Conservation (phyloP, 2,329 filamentous ascomycete species). For the Knufia fluminis region DNA sequence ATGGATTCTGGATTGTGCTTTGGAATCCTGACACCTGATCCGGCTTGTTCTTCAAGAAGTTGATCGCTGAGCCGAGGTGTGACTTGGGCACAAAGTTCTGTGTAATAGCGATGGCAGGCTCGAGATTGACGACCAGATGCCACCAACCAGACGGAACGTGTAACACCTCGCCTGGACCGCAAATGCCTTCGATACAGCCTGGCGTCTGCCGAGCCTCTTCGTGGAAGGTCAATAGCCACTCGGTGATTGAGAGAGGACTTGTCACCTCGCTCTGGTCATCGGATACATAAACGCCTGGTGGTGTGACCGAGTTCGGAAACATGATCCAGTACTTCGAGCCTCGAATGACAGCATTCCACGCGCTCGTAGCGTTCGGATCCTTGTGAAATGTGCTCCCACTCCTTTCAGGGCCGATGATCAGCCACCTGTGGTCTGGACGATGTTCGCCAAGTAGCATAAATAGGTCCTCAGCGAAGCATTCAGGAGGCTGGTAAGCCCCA, state of each 20-base stretch:
- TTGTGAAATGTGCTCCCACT: slow-evolving; percentile 96
- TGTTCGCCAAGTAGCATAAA: slow-evolving; percentile 70
- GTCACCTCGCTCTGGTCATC: slow-evolving; percentile 88
- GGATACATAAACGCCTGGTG: slow-evolving; percentile 82
- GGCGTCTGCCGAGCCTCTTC: slow-evolving; percentile 64
- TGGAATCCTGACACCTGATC: slow-evolving; percentile 84
- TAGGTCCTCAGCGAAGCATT: slow-evolving; percentile 77
- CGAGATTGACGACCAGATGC: slow-evolving; percentile 87
- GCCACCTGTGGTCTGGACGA: slow-evolving; percentile 81
- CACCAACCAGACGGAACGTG: slow-evolving; percentile 95
- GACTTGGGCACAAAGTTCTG: slow-evolving; percentile 85
- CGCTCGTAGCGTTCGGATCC: slow-evolving; percentile 58
- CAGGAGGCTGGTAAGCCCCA: slow-evolving; percentile 65
- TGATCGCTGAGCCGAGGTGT: slow-evolving; percentile 64
- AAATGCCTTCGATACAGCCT: slow-evolving; percentile 79
- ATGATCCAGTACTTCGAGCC: slow-evolving; percentile 98
- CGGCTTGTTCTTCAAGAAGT: slow-evolving; percentile 70
- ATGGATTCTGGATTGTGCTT: slow-evolving; percentile 61
- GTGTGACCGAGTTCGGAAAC: slow-evolving; percentile 62
- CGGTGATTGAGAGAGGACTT: slow-evolving; percentile 86
- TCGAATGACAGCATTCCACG: slow-evolving; percentile 88
- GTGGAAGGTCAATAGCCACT: slow-evolving; percentile 89
- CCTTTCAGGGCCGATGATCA: slow-evolving; percentile 78
- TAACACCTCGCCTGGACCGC: slow-evolving; percentile 71
- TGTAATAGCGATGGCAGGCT: slow-evolving; percentile 76